Conservation (phyloP, 768 basidiomycete species). For the Trametes meyenii region DNA sequence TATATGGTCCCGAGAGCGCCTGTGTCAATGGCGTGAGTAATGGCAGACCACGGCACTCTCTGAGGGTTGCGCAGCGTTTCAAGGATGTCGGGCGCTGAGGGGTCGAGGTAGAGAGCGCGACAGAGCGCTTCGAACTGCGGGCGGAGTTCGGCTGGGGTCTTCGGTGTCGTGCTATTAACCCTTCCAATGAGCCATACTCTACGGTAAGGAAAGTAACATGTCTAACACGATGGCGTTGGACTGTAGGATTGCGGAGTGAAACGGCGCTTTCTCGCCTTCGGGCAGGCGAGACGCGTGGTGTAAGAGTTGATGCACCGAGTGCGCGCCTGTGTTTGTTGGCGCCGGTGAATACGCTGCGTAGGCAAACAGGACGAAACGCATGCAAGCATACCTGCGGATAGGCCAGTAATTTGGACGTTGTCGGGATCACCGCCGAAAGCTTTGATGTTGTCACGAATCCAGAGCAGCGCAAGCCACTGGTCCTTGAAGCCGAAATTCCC, state of each 20-base stretch:
- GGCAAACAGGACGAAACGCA: neutral
- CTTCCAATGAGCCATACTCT: neutral
- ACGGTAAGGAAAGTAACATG: neutral
- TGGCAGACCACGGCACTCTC: slow-evolving; percentile 49
- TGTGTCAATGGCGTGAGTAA: slow-evolving; percentile 62
- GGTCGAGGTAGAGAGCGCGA: slow-evolving; percentile 55
- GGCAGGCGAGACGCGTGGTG: slow-evolving; percentile 71
- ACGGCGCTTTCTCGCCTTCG: slow-evolving; percentile 57
- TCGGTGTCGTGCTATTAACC: slow-evolving; percentile 47
- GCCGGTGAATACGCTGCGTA: neutral
- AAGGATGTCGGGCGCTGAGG: slow-evolving; percentile 52
- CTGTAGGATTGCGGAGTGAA: slow-evolving; percentile 65
- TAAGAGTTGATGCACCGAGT: slow-evolving; percentile 75
- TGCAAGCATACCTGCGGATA: slow-evolving; percentile 68
- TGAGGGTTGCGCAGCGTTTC: slow-evolving; percentile 50
- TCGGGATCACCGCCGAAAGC: slow-evolving; percentile 72
- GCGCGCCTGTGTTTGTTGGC: slow-evolving; percentile 50
- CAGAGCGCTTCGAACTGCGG: slow-evolving; percentile 70
- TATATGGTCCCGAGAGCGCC: slow-evolving; percentile 52
- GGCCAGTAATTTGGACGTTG: slow-evolving; percentile 63
- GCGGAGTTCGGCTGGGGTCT: slow-evolving; percentile 58
- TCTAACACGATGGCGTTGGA: slow-evolving; percentile 76
- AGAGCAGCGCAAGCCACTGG: slow-evolving; percentile 76
- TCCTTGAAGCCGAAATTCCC: slow-evolving; percentile 89
- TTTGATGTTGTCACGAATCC: slow-evolving; percentile 69